These are phyloP conservation scores for Chlorencoelia australis DNA, from an alignment of 2,329 filamentous ascomycete species.

Conservation along the genomic window DNA sequence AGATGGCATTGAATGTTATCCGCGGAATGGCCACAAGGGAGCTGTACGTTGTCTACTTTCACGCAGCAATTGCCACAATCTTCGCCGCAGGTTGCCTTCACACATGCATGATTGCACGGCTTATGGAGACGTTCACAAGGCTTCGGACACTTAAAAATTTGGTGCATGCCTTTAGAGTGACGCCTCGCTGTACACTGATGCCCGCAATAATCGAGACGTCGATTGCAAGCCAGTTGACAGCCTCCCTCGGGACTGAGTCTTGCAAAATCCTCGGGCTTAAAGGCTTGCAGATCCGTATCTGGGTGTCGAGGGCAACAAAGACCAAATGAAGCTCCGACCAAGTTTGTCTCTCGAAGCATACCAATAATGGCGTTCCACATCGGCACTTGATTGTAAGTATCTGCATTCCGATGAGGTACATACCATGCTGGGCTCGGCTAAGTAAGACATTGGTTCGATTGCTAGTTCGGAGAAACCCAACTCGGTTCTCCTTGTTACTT, in stretches of 20 bases:
- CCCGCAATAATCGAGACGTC: conserved; percentile 31
- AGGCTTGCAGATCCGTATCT: conserved; percentile 28
- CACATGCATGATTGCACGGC: conserved; percentile 37
- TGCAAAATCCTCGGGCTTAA: conserved; percentile 18
- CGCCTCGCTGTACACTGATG: conserved; percentile 37
- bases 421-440: conserved; percentile 55
- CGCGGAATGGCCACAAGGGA: conserved; percentile 33
- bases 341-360: conserved; percentile 36
- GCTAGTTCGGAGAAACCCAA: conserved; percentile 55
- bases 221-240: conserved; percentile 20
- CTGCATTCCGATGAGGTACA: conserved; percentile 62
- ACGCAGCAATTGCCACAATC: conserved; percentile 31
- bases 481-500: conserved; percentile 48
- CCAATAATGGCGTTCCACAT: conserved; percentile 56
- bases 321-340: conserved; percentile 40
- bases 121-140: conserved; percentile 33
- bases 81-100: conserved; percentile 32
- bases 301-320: conserved; percentile 53
- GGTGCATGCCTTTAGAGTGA: conserved; percentile 38
- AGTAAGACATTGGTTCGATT: conserved; percentile 64
- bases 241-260: conserved; percentile 50
- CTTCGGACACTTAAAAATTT: conserved; percentile 35
- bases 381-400: conserved; percentile 42
- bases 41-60: conserved; percentile 23
- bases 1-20: conserved; percentile 30